Evolutionary conservation across 768 basidiomycete species (phyloP), one percentile per base, ranked within the genome.

Genomic region (Pholiota microspora): DNA sequence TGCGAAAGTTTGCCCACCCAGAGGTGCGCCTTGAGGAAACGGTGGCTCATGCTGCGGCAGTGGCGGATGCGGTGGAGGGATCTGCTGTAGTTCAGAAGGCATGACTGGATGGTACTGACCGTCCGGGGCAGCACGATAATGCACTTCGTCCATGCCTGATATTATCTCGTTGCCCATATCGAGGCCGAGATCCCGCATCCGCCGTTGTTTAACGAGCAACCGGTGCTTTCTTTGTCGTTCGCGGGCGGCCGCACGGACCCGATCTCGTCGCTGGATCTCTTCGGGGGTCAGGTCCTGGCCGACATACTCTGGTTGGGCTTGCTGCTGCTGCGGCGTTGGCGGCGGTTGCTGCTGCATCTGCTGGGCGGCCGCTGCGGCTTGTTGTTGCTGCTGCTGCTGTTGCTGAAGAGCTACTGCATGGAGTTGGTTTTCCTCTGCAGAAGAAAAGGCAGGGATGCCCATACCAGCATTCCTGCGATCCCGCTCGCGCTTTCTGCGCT

Each of bases 141-240:
- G 84, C 6, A 85, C 73, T 23, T 88, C 86, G 35, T 89, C 87
- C 64, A 86, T 78, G 27, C 79, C 77, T 15, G 78, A 77, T 61
- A 84, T 65, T 61, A 87, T 77, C 56, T 89, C 88, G 76, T 84
- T 84, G 58, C 86, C 84, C 84, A 91, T 89, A 64, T 91, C 88
- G 48, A 89, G 67, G 4, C 89, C 89, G n/a, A 92, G 77, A 54
- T 90, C 89, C 54, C 88, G 80, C 81, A 90, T 82, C 65, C 92
- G 90, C 57, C 84, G 77, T 65, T 87, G 84, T 70, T 92, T 92
- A 51, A 92, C 83, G 29, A 88, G 75, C 58, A 77, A 78, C 40
- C 91, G 86, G 68, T 93, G 91, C 61, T 92, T 93, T 44, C 90
- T 75, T 61, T 93, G 91, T 56, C 91, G 77, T 64, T 92, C 89